Evolutionary conservation across 768 basidiomycete genomes (phyloP).

Genomic region (Kwoniella mangroviensis): DNA sequence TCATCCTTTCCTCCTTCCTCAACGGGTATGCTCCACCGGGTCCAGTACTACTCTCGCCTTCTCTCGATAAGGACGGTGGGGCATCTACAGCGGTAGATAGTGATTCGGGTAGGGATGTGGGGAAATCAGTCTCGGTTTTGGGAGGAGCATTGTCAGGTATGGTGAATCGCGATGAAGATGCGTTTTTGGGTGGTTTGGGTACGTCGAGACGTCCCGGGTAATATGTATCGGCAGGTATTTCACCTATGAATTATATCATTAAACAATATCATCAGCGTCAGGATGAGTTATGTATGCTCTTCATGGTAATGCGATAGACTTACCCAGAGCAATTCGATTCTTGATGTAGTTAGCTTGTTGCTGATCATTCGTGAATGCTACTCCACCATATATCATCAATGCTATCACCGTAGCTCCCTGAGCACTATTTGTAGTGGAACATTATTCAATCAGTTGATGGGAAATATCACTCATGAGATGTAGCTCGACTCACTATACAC

Average conservation of each 20-base stretch:
- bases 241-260: slow-evolving; percentile 31
- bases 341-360: slow-evolving; percentile 40
- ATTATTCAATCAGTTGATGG: neutral
- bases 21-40: slow-evolving; percentile 37
- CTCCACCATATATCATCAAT: slow-evolving; percentile 47
- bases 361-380: slow-evolving; percentile 41
- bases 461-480: neutral
- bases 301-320: neutral
- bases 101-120: slow-evolving; percentile 16
- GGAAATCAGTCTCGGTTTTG: slow-evolving; percentile 7
- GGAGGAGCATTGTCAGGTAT: slow-evolving; percentile 5
- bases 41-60: slow-evolving; percentile 14
- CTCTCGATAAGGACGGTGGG: slow-evolving; percentile 23
- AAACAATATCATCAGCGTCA: too few species aligned
- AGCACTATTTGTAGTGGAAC: slow-evolving; percentile 31
- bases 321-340: slow-evolving; percentile 36
- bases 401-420: slow-evolving; percentile 56
- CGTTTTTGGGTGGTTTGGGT: slow-evolving; percentile 13
- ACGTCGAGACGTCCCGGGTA: slow-evolving; percentile 34
- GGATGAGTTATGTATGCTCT: too few species aligned
- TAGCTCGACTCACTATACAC: slow-evolving; percentile 49
- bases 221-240: slow-evolving; percentile 48
- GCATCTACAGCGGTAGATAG: slow-evolving; percentile 26
- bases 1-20: slow-evolving; percentile 40
- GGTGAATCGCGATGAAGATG: slow-evolving; percentile 3